Conservation (phyloP, 192 early-diverging fungal species). For the Spinellus fusiger region DNA sequence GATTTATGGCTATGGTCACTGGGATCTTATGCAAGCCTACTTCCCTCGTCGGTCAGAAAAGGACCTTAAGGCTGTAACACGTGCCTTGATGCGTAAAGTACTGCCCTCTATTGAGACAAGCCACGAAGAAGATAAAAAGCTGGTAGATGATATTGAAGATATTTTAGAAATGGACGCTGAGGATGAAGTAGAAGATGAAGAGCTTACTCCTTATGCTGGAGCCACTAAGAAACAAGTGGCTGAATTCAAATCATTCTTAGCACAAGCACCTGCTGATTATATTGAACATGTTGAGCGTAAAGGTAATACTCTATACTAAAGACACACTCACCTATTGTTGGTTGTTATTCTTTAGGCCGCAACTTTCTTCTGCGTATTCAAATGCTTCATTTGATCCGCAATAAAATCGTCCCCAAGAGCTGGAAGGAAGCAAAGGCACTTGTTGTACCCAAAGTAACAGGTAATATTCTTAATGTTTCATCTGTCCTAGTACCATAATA, state of each 20-base stretch:
- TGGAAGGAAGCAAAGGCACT: constrained; percentile 54
- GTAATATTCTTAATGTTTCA: too few species aligned
- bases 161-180: constrained; percentile 37
- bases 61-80: constrained; percentile 54
- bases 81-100: constrained; percentile 46
- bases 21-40: constrained; percentile 56
- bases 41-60: constrained; percentile 53
- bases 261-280: constrained; percentile 69
- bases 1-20: constrained; percentile 55
- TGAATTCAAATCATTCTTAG: constrained; percentile 63
- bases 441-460: constrained; percentile 60
- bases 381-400: constrained; percentile 70
- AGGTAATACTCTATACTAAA: constrained; percentile 2
- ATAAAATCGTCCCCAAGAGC: constrained; percentile 60
- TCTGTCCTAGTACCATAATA: neutral
- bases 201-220: constrained; percentile 55
- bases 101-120: constrained; percentile 41
- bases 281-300: constrained; percentile 70
- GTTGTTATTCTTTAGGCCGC: constrained; percentile 16
- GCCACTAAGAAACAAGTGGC: constrained; percentile 60
- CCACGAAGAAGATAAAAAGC: constrained; percentile 52
- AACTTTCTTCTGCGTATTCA: constrained; percentile 69
- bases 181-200: constrained; percentile 36
- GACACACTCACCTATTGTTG: neutral
- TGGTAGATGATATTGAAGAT: constrained; percentile 56